Base-by-base conservation (phyloP, 805 yeast genomes). In the Limtongia smithiae region DNA sequence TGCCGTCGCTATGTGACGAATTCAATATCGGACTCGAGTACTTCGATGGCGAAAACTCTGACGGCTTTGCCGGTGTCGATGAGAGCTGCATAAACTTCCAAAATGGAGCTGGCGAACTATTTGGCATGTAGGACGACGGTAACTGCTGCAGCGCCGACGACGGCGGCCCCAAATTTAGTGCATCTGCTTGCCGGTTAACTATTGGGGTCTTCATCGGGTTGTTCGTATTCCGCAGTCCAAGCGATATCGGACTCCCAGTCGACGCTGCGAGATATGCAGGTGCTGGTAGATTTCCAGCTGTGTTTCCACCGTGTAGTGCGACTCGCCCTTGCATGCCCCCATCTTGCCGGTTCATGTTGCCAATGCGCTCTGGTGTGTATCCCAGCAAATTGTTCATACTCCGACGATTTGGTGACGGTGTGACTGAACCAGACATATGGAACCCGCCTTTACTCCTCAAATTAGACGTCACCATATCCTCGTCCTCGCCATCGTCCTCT, bases 71-170 rank as follows among this genome's bases (percentile, higher is more conserved):
- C 52, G 58, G 57, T 18, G 57, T 24, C 50, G 79, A 71, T 47
- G 73, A 69, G 42, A 90, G 81, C 61, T 89, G 96, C 62, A 90
- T 87, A 69, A 86, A 82, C 64, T 85, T 86, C 97, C 96, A 87
- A 51, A 90, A 78, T 15, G 72, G 68, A 7, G 95, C 96, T 1
- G 97, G 97, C 1, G 95, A 86, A 27, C 83, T 78, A 41, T 70
- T 75, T 5, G 71, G 73, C 62, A 69, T 68, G 78, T 69, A 70
- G 66, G 66, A 71, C 64, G 68, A 70, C 62, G 64, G 73, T 46
- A 66, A 55, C 50, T 62, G 65, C 57, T 59, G 66, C 46, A 61
- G 68, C 7, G 65, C 63, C 1, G 71, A 61, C 4, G 71, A 61
- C 8, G 71, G 71, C 22, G 71, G 71, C 3, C 70, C 70, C 35